Evolutionary conservation across 2,329 filamentous ascomycete species (phyloP), one percentile per base, ranked within the genome.

Genomic region (Orbilia ellipsospora): DNA sequence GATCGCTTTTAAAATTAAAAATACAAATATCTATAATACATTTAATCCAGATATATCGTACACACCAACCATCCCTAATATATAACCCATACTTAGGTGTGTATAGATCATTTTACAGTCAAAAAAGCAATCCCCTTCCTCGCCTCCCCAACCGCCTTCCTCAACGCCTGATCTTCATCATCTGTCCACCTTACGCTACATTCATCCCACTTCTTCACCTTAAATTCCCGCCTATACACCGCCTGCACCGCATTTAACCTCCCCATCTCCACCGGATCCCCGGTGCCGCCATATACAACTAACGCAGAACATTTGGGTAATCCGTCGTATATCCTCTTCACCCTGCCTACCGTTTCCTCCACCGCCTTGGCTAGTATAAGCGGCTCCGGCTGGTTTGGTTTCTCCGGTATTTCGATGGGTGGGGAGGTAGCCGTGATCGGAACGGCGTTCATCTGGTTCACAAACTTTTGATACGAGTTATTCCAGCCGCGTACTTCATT

Each of bases 141-240:
- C 7, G 89, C 89, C 55, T 83, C 83, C 62, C 83, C 83, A 16
- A 87, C 86, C 0, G 89, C 89, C 79, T 83, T 84, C 79, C 84
- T 86, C 78, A 91, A 83, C 44, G 85, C 87, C 82, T 90, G 88
- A 54, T 90, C 87, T 81, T 91, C 89, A 0, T 81, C 83, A 79
- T 90, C 89, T 8, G 89, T 90, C 89, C 89, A 91, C 81, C 88
- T 86, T 69, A 91, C 88, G 78, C 85, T 88, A 42, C 91, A 83
- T 77, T 90, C 82, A 80, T 91, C 88, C 89, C 89, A 91, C 78
- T 89, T 89, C 77, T 84, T 87, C 12, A 87, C 87, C 81, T 89
- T 88, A 81, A 89, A 90, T 81, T 91, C 89, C 78, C 85, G 85
- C 80, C 86, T 87, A 83, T 87, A 90, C 81, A 87, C 85, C 5